phyloP scores from a whole-genome alignment of 495 filamentous ascomycete species.

The Friedmanniomyces simplex region DNA sequence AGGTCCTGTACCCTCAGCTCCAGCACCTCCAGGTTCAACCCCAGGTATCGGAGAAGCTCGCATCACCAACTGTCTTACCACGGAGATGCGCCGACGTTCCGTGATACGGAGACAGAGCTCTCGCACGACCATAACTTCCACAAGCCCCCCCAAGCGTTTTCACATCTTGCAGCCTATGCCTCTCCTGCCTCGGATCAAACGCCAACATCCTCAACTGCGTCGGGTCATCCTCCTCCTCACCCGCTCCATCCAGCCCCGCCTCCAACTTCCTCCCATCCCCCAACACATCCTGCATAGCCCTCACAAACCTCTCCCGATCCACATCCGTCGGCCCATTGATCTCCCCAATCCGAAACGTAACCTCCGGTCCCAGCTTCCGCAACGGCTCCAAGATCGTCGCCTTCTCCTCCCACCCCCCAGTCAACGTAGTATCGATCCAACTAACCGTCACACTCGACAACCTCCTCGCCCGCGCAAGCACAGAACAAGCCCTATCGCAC shows the following conservation, averaged over 20 bases:
- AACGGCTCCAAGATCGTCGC: slow-evolving; percentile 12
- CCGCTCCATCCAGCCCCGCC: neutral
- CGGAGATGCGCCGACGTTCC: neutral
- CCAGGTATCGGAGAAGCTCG: no score
- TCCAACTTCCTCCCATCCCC: slow-evolving; percentile 1
- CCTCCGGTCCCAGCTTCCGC: neutral
- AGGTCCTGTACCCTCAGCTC: no score
- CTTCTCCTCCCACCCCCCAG: slow-evolving; percentile 11
- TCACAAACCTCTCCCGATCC: slow-evolving; percentile 10
- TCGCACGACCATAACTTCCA: neutral
- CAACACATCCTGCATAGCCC: slow-evolving; percentile 12
- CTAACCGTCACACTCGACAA: slow-evolving; percentile 14
- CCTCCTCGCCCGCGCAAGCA: slow-evolving; percentile 5
- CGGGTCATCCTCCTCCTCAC: neutral
- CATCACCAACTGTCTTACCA: neutral
- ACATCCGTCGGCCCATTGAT: slow-evolving; percentile 12
- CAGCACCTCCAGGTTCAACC: no score
- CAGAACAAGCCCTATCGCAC: slow-evolving; percentile 14
- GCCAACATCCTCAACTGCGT: slow-evolving; percentile 12
- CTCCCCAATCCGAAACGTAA: slow-evolving; percentile 16
- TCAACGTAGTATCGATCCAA: slow-evolving; percentile 21
- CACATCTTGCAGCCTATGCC: neutral
- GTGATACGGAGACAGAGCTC: neutral
- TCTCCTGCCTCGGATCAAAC: slow-evolving; percentile 12
- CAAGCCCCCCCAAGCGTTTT: neutral